Percentiles rank a stretch among this genome's conserved stretches.
These are phyloP conservation scores for Poa annua DNA, from an alignment of 176 grass and related monocot genomes.

Conservation along the genomic window DNA sequence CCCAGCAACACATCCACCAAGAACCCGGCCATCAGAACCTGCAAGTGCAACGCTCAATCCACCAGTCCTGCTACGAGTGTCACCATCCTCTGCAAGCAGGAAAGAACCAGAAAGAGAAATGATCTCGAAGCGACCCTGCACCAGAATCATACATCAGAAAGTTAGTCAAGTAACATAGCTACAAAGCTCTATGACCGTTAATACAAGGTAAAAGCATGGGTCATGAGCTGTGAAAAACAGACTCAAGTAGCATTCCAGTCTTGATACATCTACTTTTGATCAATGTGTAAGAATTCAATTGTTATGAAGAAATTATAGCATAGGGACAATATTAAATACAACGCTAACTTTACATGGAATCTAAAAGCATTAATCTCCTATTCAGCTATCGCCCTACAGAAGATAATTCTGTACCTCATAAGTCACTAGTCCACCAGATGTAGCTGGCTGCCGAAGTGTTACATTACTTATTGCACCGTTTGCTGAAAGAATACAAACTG, in stretches of 20 bases:
- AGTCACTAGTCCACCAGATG: constrained; percentile 95
- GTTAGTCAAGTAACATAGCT: neutral
- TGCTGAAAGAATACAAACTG: constrained; percentile 96
- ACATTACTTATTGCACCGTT: constrained; percentile 98
- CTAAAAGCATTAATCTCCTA: neutral
- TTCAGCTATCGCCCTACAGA: neutral
- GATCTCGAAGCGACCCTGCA: constrained; percentile 97
- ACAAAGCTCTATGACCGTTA: neutral
- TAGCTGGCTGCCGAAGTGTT: constrained; percentile 91
- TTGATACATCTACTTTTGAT: neutral
- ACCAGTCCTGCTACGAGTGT: constrained; percentile 89
- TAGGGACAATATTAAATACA: neutral
- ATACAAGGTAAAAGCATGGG: constrained; percentile 9
- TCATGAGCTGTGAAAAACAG: neutral
- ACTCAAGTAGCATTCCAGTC: neutral
- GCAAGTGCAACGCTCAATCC: constrained; percentile 89
- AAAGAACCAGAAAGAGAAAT: constrained; percentile 97
- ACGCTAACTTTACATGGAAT: neutral
- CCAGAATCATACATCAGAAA: constrained; percentile 26
- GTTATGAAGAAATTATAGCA: neutral
- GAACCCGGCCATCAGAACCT: constrained; percentile 94
- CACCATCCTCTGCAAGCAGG: constrained; percentile 88
- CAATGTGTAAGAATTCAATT: neutral
- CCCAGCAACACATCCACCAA: constrained; percentile 95
- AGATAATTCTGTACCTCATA: constrained; percentile 66